Evolutionary conservation across 768 basidiomycete genomes (phyloP).

Genomic region (Scleroderma citrinum): DNA sequence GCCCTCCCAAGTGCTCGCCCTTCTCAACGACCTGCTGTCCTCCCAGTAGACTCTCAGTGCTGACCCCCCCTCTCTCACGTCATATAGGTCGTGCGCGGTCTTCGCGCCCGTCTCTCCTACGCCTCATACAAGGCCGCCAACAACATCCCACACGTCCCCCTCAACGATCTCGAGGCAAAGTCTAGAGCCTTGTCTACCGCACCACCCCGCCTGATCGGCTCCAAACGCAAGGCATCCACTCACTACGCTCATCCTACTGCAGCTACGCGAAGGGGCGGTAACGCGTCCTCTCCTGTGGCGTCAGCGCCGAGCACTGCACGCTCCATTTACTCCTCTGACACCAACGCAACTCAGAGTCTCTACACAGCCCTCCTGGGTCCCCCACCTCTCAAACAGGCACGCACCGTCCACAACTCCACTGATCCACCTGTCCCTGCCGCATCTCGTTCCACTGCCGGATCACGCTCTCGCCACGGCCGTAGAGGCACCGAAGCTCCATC

Average conservation of each 20-base stretch:
- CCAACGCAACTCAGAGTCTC: constrained; percentile 50
- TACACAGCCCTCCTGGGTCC: constrained; percentile 73
- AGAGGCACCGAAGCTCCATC: constrained; percentile 9
- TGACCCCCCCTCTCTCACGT: constrained; percentile 27
- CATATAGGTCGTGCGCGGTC: constrained; percentile 68
- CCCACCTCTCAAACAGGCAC: constrained; percentile 68
- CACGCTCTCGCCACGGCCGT: constrained; percentile 19
- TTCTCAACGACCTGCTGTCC: constrained; percentile 7
- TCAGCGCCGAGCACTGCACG: constrained; percentile 29
- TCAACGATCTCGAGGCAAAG: constrained; percentile 70
- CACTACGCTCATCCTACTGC: constrained; percentile 49
- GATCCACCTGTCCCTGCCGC: constrained; percentile 60
- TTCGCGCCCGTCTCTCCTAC: constrained; percentile 76
- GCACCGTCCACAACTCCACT: constrained; percentile 70
- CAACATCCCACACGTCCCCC: constrained; percentile 58
- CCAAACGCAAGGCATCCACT: constrained; percentile 52
- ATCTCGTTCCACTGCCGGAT: constrained; percentile 30
- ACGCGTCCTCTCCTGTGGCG: constrained; percentile 36
- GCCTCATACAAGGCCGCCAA: constrained; percentile 80
- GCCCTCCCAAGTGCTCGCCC: background rate
- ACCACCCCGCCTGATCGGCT: constrained; percentile 48
- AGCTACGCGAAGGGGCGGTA: constrained; percentile 34
- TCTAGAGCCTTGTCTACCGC: constrained; percentile 38
- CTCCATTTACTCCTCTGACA: constrained; percentile 36
- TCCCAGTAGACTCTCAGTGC: constrained; percentile 6